Evolutionary conservation across 345 rosid species (phyloP), one percentile per base, ranked within the genome.

Genomic region (Citrus medica): DNA sequence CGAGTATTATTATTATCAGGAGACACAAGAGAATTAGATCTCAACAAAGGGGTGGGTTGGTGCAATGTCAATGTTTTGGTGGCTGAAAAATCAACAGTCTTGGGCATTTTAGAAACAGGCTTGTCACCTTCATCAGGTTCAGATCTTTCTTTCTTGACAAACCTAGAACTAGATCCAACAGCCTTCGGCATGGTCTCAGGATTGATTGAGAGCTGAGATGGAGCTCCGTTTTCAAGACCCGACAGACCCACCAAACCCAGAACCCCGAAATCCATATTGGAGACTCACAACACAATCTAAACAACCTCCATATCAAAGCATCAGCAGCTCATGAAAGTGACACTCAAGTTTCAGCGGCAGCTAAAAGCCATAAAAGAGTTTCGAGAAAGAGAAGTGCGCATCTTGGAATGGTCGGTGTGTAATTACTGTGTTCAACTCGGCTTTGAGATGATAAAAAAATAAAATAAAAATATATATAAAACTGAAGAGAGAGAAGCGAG

Each of bases 251-350:
- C 93, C 76, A 80, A 84, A 79, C 83, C 73, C 81, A 85, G 85
- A 80, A 76, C 82, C 73, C 85, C 91, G 76, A 84, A 85, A 82
- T 89, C 93, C 94, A 90, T 81, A 46, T 56, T 71, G 77, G 59
- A 81, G 25, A 46, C 24, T 30, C 37, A 62, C 71, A 78, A 16
- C 16, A 40, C 30, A 75, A 63, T 33, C 81, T 89, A 83, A 81
- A 73, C 60, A 89, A 73, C 60, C 81, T 75, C 75, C 75, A 70
- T 53, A 53, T 78, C 9, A 69, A 82, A 78, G 84, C 80, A 68
- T 40, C 58, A 53, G 7, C 6, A 73, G 84, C 75, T 83, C 86
- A 82, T 84, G 76, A 81, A 84, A 51, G 73, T 13, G 75, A 62
- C 67, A 78, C 76, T 77, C 78, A 7, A 35, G 46, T 83, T 75